Conservation (phyloP, 352 stramenopile genomes). For the Globisporangium carolinianum region DNA sequence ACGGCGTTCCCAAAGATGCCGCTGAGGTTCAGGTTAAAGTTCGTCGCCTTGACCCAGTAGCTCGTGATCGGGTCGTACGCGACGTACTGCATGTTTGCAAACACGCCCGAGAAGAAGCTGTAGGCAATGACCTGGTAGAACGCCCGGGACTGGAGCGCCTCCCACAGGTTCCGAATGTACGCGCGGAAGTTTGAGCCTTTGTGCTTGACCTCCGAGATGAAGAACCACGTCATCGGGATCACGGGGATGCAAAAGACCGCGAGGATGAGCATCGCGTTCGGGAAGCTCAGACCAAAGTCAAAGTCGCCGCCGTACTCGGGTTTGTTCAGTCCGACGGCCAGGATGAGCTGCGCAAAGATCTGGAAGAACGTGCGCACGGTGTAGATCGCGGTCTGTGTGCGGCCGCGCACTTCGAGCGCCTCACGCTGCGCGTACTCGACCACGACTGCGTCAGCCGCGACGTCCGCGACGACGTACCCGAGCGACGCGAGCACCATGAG, state of each 20-base stretch:
- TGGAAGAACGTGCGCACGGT: constrained; percentile 31
- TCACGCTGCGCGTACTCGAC: constrained; percentile 49
- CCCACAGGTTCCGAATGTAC: constrained; percentile 18
- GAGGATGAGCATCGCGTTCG: constrained; percentile 28
- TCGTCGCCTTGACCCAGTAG: constrained; percentile 19
- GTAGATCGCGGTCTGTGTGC: constrained; percentile 44
- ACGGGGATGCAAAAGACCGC: constrained; percentile 23
- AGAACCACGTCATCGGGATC: constrained; percentile 22
- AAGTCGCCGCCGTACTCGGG: constrained; percentile 35
- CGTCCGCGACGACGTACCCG: constrained; percentile 39
- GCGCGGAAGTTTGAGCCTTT: constrained; percentile 4
- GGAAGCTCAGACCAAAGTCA: constrained; percentile 34
- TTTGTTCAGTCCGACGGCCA: constrained; percentile 32
- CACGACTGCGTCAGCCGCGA: constrained; percentile 40
- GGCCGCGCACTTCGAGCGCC: constrained; percentile 27
- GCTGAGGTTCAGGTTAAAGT: constrained; percentile 13
- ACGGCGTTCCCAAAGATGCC: constrained; percentile 4
- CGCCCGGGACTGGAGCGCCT: constrained; percentile 11
- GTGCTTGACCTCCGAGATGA: constrained; percentile 10
- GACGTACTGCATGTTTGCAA: constrained; percentile 12
- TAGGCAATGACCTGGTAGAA: constrained; percentile 21
- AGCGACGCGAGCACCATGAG: constrained; percentile 39
- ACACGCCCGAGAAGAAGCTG: constrained; percentile 17
- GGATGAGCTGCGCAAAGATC: constrained; percentile 27
- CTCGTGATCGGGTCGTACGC: constrained; percentile 11